Percentiles rank a stretch among this genome's conserved stretches.
Evolutionary conservation across 495 filamentous ascomycete species (phyloP).

Genomic region (Monascus purpureus): DNA sequence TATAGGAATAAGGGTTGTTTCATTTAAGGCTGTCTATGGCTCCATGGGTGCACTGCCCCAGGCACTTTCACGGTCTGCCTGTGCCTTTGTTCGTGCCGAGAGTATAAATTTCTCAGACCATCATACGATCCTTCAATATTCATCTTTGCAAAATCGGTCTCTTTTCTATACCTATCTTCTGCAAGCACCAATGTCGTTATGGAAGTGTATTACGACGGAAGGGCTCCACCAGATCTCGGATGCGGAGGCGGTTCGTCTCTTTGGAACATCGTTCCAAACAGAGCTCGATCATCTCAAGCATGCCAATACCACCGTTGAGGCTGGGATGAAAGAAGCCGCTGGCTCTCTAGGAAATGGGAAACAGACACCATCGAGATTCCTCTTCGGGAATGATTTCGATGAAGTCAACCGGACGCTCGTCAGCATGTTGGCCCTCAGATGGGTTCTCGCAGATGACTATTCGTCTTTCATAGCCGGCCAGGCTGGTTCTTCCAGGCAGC

Average conservation of each 20-base stretch:
- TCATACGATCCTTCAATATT: too few species aligned
- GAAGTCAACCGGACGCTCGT: constrained; percentile 26
- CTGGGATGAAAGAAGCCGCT: background rate
- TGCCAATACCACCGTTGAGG: constrained; percentile 1
- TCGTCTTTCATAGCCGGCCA: constrained; percentile 12
- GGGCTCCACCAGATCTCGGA: background rate
- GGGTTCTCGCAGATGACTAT: constrained; percentile 18
- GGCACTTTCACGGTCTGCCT: too few species aligned
- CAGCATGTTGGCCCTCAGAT: constrained; percentile 18
- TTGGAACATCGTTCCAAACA: background rate
- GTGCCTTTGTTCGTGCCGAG: too few species aligned
- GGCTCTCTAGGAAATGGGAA: background rate
- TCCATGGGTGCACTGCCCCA: too few species aligned
- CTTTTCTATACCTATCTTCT: background rate
- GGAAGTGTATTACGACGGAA: background rate
- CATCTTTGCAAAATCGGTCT: too few species aligned
- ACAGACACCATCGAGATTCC: constrained; percentile 11
- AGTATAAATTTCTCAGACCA: too few species aligned
- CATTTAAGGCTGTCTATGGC: too few species aligned
- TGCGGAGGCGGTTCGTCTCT: constrained; percentile 1
- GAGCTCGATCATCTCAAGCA: constrained; percentile 2
- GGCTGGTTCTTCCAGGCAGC: background rate
- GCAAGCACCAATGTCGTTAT: background rate
- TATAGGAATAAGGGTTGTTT: too few species aligned
- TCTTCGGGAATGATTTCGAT: constrained; percentile 13